Base-by-base conservation (phyloP, 495 filamentous ascomycete genomes). In the Baudoinia panamericana region DNA sequence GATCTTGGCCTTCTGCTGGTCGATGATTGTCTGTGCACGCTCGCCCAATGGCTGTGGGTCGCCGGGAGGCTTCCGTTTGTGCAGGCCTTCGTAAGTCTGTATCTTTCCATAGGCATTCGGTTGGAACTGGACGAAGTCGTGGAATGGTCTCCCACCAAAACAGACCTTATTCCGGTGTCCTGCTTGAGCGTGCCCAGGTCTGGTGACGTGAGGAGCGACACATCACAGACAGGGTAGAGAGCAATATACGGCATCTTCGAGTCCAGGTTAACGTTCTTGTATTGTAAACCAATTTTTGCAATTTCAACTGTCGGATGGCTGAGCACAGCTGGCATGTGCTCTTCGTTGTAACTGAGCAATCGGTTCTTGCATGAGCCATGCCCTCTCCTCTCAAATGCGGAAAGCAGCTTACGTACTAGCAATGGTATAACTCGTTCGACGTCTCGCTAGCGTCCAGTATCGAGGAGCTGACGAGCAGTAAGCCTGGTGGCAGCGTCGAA, bases 321-420 rank as follows among this genome's bases (percentile, higher is more conserved):
- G 33, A 36, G 33, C 16, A 36, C 19, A 19, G 19, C 33, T 5
- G 33, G 23, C 2, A 15, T 15, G 25, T 52, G 52, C 10, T 34
- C 42, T 11, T 52, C 27, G 20, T 44, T 38, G 52, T 52, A 54
- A 34, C n/a, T n/a, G n/a, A n/a, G n/a, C n/a, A n/a, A n/a, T n/a
- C n/a, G n/a, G n/a, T n/a, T n/a, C n/a, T n/a, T n/a, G n/a, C n/a
- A n/a, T n/a, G n/a, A n/a, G n/a, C n/a, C n/a, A n/a, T n/a, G n/a
- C n/a, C n/a, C n/a, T n/a, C n/a, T n/a, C n/a, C n/a, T n/a, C n/a
- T n/a, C n/a, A n/a, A n/a, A n/a, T n/a, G n/a, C n/a, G n/a, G n/a
- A n/a, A n/a, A n/a, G n/a, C n/a, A n/a, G n/a, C n/a, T n/a, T n/a
- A n/a, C n/a, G n/a, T n/a, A n/a, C n/a, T 41, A 54, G 11, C 29